These are phyloP conservation scores for Apiotrichum gamsii DNA, from an alignment of 1,284 basidiomycete genomes.

Conservation along the genomic window DNA sequence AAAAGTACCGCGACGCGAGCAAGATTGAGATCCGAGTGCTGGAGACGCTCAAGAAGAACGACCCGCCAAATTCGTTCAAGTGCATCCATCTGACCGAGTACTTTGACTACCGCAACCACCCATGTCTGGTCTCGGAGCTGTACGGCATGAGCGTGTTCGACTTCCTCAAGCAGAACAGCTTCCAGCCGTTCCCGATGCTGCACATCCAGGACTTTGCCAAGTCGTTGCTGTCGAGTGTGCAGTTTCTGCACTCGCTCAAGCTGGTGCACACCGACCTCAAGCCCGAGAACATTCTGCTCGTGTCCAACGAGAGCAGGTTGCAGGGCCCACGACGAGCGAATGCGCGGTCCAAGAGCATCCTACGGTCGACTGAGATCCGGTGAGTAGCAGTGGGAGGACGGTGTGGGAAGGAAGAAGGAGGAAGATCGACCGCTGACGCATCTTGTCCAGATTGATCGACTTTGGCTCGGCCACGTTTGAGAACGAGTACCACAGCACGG, in stretches of 20 bases:
- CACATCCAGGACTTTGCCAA: constrained; percentile 95
- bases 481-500: constrained; percentile 95
- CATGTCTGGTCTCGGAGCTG: constrained; percentile 94
- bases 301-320: constrained; percentile 64
- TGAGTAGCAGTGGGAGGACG: too few species aligned
- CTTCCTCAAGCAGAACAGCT: constrained; percentile 96
- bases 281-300: constrained; percentile 95
- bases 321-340: constrained; percentile 6
- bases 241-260: constrained; percentile 85
- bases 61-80: constrained; percentile 86
- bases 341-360: constrained; percentile 48
- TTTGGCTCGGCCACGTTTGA: constrained; percentile 97
- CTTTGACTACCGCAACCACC: constrained; percentile 97
- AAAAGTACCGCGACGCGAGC: constrained; percentile 96
- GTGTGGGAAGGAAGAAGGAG: too few species aligned
- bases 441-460: constrained; percentile 94
- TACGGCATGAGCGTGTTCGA: constrained; percentile 98
- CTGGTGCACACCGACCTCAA: constrained; percentile 98
- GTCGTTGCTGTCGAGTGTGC: constrained; percentile 86
- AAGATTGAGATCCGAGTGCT: constrained; percentile 97
- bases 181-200: constrained; percentile 87
- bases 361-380: constrained; percentile 87
- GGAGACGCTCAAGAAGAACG: constrained; percentile 81
- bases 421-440: too few species aligned
- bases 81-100: constrained; percentile 93